Percentiles rank a stretch among this genome's conserved stretches.
These are phyloP conservation scores for Arthrocladium fulminans DNA, from an alignment of 2,329 filamentous ascomycete genomes.

Conservation along the genomic window DNA sequence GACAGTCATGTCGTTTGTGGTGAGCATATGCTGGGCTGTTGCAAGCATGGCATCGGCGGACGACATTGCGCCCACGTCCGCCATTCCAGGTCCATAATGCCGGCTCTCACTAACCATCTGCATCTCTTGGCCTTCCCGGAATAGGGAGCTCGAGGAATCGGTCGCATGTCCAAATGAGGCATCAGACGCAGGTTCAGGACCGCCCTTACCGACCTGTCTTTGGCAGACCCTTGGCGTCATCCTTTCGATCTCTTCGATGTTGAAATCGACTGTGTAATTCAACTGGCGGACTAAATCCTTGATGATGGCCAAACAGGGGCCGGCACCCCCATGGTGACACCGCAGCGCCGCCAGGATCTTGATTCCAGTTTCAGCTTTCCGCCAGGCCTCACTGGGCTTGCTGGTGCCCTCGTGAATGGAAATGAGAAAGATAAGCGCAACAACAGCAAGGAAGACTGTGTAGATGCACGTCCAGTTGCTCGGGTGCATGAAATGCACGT, in stretches of 20 bases:
- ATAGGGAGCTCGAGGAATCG: neutral
- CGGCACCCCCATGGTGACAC: slow-evolving; percentile 15
- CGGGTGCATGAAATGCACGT: neutral
- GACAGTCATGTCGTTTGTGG: neutral
- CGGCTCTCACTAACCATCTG: neutral
- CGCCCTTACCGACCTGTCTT: neutral
- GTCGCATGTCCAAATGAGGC: neutral
- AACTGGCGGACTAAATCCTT: slow-evolving; percentile 19
- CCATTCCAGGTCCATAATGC: neutral
- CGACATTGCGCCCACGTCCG: neutral
- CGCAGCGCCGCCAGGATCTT: slow-evolving; percentile 14
- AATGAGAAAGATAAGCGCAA: slow-evolving; percentile 19
- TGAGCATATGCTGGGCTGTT: neutral
- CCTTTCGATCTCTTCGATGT: slow-evolving; percentile 18
- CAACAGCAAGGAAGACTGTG: slow-evolving; percentile 18
- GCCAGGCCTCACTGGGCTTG: slow-evolving; percentile 20
- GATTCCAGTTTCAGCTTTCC: slow-evolving; percentile 16
- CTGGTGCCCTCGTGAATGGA: slow-evolving; percentile 19
- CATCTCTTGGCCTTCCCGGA: neutral
- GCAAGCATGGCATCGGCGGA: slow-evolving; percentile 2
- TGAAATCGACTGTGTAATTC: slow-evolving; percentile 20
- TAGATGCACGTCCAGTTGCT: slow-evolving; percentile 16
- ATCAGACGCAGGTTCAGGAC: neutral
- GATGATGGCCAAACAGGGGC: slow-evolving; percentile 13
- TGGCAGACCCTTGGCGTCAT: slow-evolving; percentile 12